Base-by-base conservation (phyloP, 768 basidiomycete genomes). In the Boletus rubescentipes region DNA sequence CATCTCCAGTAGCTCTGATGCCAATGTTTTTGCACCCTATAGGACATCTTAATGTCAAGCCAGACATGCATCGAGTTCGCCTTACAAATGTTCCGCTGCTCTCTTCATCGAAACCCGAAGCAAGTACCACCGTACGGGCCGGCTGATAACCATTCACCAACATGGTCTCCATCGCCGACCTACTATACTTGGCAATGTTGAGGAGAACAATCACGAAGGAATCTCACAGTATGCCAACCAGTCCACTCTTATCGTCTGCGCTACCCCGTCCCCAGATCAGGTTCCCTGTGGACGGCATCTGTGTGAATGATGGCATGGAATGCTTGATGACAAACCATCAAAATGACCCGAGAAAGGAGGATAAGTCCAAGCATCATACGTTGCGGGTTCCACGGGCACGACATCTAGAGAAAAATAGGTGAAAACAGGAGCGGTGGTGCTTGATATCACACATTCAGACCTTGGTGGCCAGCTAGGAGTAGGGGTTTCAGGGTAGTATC, bases 51-150 rank as follows among this genome's bases (percentile, higher is more conserved):
- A 46, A 11, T 20, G 20, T 43, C 14, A 44, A 29, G 4, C 16
- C n/a, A 21, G 44, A 23, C 4, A 32, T 9, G 49, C 43, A 8
- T 12, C 5, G 11, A 10, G 20, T 35, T 37, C 26, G 34, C 47
- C 55, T 54, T 70, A 80, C 82, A 58, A 77, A 70, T 32, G 49
- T 47, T 37, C 85, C 85, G 50, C 77, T 75, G 51, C 80, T 74
- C 72, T 91, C 89, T 66, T 91, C 91, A 59, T 91, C 90, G 57
- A 89, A 91, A 2, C 91, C 86, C 57, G 81, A 87, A 4, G 84
- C 75, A 54, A 86, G 73, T 1, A 86, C 79, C 20, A 86, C 69
- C 1, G 79, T 83, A 42, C 90, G 77, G 3, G 75, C 75, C 15
- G 92, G 91, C 49, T 78, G 66, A 69, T 85, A 92, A 3, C 78